Base-by-base conservation (phyloP, 2,329 filamentous ascomycete species). In the Tolypocladium guangdongense region DNA sequence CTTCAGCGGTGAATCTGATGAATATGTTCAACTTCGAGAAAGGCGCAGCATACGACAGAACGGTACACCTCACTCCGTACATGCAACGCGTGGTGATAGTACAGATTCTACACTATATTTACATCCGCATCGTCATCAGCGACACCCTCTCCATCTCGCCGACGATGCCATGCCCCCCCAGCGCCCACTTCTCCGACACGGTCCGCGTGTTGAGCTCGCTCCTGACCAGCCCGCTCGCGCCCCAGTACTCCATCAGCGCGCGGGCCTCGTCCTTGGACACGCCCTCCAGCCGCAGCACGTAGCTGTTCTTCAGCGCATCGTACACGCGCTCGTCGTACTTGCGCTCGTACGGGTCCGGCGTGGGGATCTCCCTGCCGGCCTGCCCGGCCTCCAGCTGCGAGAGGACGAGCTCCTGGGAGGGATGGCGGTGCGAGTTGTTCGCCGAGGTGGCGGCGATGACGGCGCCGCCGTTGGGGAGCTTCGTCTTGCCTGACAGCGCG, bases 191-290 rank as follows among this genome's bases (percentile, higher is more conserved):
- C 76, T 95, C 87, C 24, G 79, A 77, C 37, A 96, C 86, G 57
- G 79, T 77, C 58, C 74, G 74, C 64, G 91, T 84, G 62, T 88
- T 84, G 50, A 96, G 77, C 47, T 74, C 77, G 56, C 80, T 75
- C 58, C 87, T 81, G 64, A 95, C 67, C 66, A 96, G 76, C 14
- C 92, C 93, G 68, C 89, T 95, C 37, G 82, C 83, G 6, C 89
- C 90, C 77, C 92, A 97, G 73, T 96, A 97, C 74, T 96, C 90
- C 83, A 97, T 86, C 61, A 95, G 75, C 1, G 83, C 78, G 55
- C 86, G 81, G 12, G 88, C 84, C 71, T 97, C 92, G 2, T 78
- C 71, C 70, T 85, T 88, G 62, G 75, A 85, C 59, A 96, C 63
- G 10, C 88, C 87, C 43, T 79, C 76, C 22, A 96, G 65, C 22